Base-by-base conservation (phyloP, 208 protist genomes). In the Acanthamoeba healyi region DNA sequence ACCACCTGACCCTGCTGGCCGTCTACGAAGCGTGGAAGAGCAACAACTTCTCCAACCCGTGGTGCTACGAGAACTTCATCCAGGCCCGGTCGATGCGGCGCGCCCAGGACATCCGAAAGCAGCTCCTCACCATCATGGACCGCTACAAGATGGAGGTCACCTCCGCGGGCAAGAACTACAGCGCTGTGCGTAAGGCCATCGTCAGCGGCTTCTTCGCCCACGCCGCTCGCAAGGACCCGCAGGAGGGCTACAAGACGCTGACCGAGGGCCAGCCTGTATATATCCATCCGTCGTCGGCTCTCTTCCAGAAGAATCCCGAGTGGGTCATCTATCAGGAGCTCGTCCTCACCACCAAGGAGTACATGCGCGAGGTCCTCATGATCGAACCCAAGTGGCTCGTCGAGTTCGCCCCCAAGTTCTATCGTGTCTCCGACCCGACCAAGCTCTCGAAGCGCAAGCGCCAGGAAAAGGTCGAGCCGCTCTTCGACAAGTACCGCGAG, bases 11-110 rank as follows among this genome's bases (percentile, higher is more conserved):
- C 1, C 96, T 99, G 15, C 98, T 99, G 74, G 97, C 97, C 0
- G 99, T 99, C 1, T 99, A 96, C 79, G 72, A 94, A 90, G 93
- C 89, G n/a, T 98, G 98, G 98, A 96, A 98, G 72, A 44, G 94
- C 49, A 97, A 96, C 81, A 97, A 97, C 44, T 98, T 97, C 91
- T 95, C 97, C 61, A 98, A 99, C 94, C 97, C 98, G 40, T 99
- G 99, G 99, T 99, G 98, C 95, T 98, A 98, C 92, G 97, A 98
- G 44, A 99, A 99, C 97, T 99, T 99, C 96, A 96, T 99, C 24
- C 99, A 99, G 88, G 98, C 98, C 65, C 77, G 79, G 17, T 51
- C 54, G 7, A 89, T 94, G 81, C 74, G 93, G 0, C 49, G 79
- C 15, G 93, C 79, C 2, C 79, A 91, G 63, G 93, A 94, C 79